phyloP scores from a whole-genome alignment of 2,329 filamentous ascomycete species.

The Graphium sp. region DNA sequence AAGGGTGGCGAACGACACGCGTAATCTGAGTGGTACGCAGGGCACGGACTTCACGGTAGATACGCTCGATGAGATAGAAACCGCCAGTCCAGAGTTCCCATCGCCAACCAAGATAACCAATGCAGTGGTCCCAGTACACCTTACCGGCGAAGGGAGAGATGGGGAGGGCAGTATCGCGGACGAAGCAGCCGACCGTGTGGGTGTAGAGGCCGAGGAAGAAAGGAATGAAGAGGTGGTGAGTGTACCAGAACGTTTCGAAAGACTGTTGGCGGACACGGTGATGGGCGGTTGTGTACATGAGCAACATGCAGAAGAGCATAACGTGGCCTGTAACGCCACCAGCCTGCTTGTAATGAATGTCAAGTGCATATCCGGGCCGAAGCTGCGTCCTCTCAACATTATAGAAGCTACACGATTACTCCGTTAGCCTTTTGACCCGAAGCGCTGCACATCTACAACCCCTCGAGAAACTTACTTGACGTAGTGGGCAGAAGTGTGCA shows the following conservation, averaged over 20 bases:
- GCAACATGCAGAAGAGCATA: constrained; percentile 97
- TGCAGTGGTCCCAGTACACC: constrained; percentile 77
- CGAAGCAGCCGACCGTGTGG: constrained; percentile 91
- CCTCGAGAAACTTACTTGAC: constrained; percentile 62
- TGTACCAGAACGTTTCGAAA: constrained; percentile 99
- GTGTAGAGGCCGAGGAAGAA: constrained; percentile 91
- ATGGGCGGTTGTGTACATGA: constrained; percentile 96
- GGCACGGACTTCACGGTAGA: constrained; percentile 81
- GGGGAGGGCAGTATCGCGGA: constrained; percentile 57
- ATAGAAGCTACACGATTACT: constrained; percentile 69
- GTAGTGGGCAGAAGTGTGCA: constrained; percentile 73
- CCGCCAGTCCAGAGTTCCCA: constrained; percentile 85
- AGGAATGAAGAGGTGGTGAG: constrained; percentile 94
- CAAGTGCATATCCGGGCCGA: constrained; percentile 60
- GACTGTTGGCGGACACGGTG: constrained; percentile 89
- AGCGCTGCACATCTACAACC: too few species aligned
- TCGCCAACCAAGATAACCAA: constrained; percentile 92
- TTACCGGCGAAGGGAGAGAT: constrained; percentile 74
- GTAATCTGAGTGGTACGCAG: constrained; percentile 76
- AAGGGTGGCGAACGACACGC: constrained; percentile 88
- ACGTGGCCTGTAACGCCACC: constrained; percentile 91
- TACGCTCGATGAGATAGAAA: constrained; percentile 71
- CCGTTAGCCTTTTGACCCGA: too few species aligned
- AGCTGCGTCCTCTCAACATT: constrained; percentile 81
- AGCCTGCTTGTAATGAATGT: constrained; percentile 82